Conservation (phyloP, 2,329 filamentous ascomycete species). For the Emergomyces orientalis region DNA sequence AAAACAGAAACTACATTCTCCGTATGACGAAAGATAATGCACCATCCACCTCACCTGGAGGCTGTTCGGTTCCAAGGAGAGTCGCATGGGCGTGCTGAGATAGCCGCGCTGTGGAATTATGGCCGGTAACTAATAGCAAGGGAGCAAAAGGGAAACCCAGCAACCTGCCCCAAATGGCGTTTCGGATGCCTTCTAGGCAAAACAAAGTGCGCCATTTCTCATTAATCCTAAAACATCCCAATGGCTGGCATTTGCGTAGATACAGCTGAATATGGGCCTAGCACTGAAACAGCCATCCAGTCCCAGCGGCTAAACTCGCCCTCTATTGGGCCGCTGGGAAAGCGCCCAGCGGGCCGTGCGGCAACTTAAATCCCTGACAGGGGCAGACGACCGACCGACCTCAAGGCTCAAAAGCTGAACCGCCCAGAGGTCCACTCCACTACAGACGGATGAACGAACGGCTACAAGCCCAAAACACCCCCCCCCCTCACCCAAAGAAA, state of each 20-base stretch:
- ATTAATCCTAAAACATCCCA: neutral
- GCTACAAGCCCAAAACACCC: neutral
- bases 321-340: neutral
- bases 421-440: neutral
- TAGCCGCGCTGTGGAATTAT: slow-evolving; percentile 6
- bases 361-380: slow-evolving; percentile 6
- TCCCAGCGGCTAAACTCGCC: neutral
- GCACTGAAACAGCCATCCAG: neutral
- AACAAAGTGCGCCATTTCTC: neutral
- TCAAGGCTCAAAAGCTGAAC: neutral
- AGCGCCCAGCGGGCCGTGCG: slow-evolving; percentile 3
- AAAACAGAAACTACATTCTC: neutral
- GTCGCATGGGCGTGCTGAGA: neutral
- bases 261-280: neutral
- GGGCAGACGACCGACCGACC: neutral
- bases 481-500: too few species aligned
- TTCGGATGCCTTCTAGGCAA: neutral
- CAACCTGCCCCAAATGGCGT: neutral
- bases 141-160: neutral
- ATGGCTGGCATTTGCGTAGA: neutral
- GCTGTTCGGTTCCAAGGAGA: neutral
- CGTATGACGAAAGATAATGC: neutral
- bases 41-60: neutral
- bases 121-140: neutral
- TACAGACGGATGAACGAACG: neutral